Evolutionary conservation across 2,329 filamentous ascomycete genomes (phyloP).

Genomic region (Phyllosticta capitalensis): DNA sequence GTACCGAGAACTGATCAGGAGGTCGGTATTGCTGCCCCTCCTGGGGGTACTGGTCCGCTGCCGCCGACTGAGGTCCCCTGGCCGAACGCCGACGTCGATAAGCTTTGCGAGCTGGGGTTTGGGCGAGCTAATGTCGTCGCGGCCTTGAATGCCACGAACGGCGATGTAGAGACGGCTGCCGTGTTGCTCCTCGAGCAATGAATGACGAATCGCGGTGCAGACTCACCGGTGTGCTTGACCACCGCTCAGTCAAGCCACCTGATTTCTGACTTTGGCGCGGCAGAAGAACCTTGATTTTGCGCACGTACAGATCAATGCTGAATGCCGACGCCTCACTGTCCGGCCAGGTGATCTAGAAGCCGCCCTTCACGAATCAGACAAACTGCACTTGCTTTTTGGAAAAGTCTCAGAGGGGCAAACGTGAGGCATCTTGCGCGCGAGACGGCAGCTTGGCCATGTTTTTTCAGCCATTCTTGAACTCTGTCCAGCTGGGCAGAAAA

Average conservation of each 20-base stretch:
- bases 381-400: too few species aligned
- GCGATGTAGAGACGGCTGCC: conserved; percentile 40
- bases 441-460: too few species aligned
- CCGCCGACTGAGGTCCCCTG: conserved; percentile 29
- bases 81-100: conserved; percentile 33
- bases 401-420: too few species aligned
- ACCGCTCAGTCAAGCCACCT: neutral
- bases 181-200: conserved; percentile 36
- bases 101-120: conserved; percentile 38
- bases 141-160: conserved; percentile 39
- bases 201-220: neutral
- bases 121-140: conserved; percentile 36
- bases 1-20: conserved; percentile 2
- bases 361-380: too few species aligned
- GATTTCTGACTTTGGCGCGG: neutral
- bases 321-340: too few species aligned
- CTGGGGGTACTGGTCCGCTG: conserved; percentile 15
- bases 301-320: too few species aligned
- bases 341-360: too few species aligned
- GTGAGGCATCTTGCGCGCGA: too few species aligned
- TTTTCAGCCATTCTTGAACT: too few species aligned
- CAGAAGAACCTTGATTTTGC: neutral
- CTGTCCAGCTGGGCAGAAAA: too few species aligned
- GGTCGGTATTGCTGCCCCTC: neutral
- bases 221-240: neutral